Evolutionary conservation across 176 grass and related monocot genomes (phyloP).

Genomic region (Melocanna baccifera): DNA sequence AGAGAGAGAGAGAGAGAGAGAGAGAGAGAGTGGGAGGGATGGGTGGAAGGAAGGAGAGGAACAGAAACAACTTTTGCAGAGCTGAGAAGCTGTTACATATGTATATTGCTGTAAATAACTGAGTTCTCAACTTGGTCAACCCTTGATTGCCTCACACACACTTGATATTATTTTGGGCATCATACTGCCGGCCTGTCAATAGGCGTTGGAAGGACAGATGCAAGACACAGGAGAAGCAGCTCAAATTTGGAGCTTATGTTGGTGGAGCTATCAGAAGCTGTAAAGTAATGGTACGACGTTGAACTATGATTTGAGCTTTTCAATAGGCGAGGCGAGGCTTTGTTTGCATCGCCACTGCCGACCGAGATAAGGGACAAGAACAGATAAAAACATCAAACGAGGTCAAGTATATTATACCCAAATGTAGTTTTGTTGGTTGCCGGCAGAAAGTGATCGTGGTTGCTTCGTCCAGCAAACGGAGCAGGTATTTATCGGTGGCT

Average conservation of each 20-base stretch:
- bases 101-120: conserved; percentile 27
- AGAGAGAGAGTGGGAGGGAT: background rate
- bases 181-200: conserved; percentile 26
- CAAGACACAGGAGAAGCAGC: conserved; percentile 9
- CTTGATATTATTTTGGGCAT: background rate
- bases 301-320: background rate
- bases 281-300: conserved; percentile 27
- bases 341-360: conserved; percentile 39
- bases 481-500: background rate
- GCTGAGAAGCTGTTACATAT: conserved; percentile 20
- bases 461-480: conserved; percentile 13
- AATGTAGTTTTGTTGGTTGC: background rate
- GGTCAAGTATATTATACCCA: background rate
- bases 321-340: conserved; percentile 13
- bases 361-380: conserved; percentile 30
- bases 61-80: conserved; percentile 11
- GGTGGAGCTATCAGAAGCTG: background rate
- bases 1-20: background rate
- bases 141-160: background rate
- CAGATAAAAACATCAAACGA: background rate
- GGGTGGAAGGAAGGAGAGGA: background rate
- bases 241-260: background rate
- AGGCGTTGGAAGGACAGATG: conserved; percentile 26
- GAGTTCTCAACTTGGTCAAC: conserved; percentile 15
- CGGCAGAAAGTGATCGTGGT: background rate